A percentile compares a stretch with the other conserved stretches of the same genome.
phyloP scores from a whole-genome alignment of 441 rosid genomes.

The Corymbia calophylla region DNA sequence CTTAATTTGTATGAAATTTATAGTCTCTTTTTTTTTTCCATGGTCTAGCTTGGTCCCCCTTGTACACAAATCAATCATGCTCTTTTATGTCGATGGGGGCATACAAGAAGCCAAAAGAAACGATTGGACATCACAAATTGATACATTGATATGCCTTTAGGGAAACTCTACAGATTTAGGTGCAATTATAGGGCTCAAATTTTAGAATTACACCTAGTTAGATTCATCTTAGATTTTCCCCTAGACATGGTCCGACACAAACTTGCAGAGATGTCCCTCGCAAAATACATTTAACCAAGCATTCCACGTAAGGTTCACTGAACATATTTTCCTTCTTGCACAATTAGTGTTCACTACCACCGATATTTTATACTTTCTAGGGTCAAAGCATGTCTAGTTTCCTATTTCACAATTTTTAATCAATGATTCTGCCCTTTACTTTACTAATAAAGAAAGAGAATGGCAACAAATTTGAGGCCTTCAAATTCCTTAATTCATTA shows the following conservation, averaged over 20 bases:
- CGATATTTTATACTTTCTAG: not conserved
- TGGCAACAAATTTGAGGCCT: not conserved
- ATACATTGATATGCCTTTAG: not conserved
- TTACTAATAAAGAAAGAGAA: not conserved
- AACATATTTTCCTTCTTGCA: not conserved
- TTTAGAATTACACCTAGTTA: too few relatives aligned
- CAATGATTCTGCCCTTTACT: not conserved
- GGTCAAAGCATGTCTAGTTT: not conserved
- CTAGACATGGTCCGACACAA: not conserved
- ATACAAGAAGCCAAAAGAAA: not conserved
- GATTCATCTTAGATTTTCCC: not conserved
- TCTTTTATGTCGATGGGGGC: not conserved
- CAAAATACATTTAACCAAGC: not conserved
- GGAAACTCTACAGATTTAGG: not conserved
- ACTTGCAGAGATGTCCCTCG: not conserved
- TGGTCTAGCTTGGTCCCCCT: not conserved
- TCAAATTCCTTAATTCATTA: accelerated
- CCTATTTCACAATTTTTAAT: not conserved
- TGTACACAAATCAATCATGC: not conserved
- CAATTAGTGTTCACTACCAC: not conserved
- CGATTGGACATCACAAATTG: accelerated
- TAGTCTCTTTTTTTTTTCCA: not conserved
- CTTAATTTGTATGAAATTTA: not conserved
- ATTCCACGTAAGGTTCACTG: not conserved
- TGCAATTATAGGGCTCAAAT: not conserved